Percentiles rank a stretch among this genome's conserved stretches.
phyloP scores from a whole-genome alignment of 352 stramenopile species.

The Pythium phragmiticola region DNA sequence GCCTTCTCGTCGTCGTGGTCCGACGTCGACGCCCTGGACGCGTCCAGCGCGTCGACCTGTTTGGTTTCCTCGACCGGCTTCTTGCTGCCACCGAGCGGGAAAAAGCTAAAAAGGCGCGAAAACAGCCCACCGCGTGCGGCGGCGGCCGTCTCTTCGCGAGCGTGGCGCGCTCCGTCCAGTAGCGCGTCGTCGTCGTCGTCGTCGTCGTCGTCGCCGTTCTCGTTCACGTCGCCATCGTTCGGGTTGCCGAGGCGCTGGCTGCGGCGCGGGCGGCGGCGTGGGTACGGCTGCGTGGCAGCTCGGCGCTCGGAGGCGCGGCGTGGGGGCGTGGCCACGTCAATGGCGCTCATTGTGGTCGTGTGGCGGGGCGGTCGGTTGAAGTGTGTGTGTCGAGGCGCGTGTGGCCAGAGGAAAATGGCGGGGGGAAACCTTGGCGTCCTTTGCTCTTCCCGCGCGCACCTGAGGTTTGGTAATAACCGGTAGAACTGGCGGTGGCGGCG shows the following conservation, averaged over 20 bases:
- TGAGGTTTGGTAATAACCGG: constrained; percentile 27
- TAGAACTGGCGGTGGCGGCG: constrained; percentile 22
- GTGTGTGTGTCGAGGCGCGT: background rate
- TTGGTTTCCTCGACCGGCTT: constrained; percentile 18
- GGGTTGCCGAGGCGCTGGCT: constrained; percentile 35
- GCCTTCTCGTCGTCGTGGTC: constrained; percentile 28
- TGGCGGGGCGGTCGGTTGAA: background rate
- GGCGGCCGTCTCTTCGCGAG: constrained; percentile 3
- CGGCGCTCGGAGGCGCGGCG: constrained; percentile 16
- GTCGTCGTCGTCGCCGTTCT: constrained; percentile 15
- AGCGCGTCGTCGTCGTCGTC: background rate
- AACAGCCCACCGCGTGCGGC: constrained; percentile 36
- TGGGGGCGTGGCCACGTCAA: constrained; percentile 13
- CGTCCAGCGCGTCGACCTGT: constrained; percentile 9
- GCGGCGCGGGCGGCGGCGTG: constrained; percentile 28
- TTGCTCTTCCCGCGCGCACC: constrained; percentile 22
- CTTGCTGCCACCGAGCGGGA: constrained; percentile 59
- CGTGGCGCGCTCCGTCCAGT: background rate
- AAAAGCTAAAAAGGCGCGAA: constrained; percentile 56
- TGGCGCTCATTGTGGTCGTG: constrained; percentile 19
- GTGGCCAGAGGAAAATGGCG: constrained; percentile 15
- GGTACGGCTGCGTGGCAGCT: constrained; percentile 26
- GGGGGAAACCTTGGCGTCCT: constrained; percentile 1
- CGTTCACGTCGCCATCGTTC: constrained; percentile 22
- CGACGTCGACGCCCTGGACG: constrained; percentile 7